These are phyloP conservation scores for Vigna angularis DNA, from an alignment of 306 rosid genomes.

Conservation along the genomic window DNA sequence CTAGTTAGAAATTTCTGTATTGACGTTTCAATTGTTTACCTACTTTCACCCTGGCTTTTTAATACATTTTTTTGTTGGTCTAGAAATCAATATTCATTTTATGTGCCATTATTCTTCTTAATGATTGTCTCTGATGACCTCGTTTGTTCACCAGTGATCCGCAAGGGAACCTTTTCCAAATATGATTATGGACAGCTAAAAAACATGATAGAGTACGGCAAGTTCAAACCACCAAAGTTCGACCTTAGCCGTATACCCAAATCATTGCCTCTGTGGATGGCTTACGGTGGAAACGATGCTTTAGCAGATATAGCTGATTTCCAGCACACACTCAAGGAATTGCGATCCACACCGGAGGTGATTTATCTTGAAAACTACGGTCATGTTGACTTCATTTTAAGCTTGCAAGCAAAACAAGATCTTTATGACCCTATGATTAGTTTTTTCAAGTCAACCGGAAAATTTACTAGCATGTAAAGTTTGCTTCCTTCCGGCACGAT, in stretches of 20 bases:
- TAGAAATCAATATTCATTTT: constrained; percentile 23
- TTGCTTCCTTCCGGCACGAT: constrained; percentile 31
- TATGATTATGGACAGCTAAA: constrained; percentile 85
- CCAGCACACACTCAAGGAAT: constrained; percentile 66
- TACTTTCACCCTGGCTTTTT: constrained; percentile 18
- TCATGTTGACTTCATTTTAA: constrained; percentile 83
- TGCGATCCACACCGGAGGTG: constrained; percentile 75
- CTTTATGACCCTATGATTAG: constrained; percentile 69
- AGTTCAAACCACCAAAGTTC: constrained; percentile 72
- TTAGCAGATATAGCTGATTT: constrained; percentile 76
- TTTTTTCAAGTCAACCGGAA: constrained; percentile 56
- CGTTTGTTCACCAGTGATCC: constrained; percentile 76
- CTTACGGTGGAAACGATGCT: constrained; percentile 85
- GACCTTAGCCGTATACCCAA: constrained; percentile 76
- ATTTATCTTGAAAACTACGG: constrained; percentile 85
- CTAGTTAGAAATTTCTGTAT: constrained; percentile 1
- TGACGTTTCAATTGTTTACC: constrained; percentile 33
- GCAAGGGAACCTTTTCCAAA: constrained; percentile 76
- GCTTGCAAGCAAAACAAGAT: constrained; percentile 76
- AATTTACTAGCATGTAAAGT: constrained; percentile 48
- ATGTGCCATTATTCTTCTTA: constrained; percentile 25
- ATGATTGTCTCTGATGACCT: constrained; percentile 23
- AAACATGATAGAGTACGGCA: constrained; percentile 73
- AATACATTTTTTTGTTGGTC: neutral
- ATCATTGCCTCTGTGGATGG: constrained; percentile 93